Conservation (phyloP, 306 rosid species). For the Hippophae rhamnoides region DNA sequence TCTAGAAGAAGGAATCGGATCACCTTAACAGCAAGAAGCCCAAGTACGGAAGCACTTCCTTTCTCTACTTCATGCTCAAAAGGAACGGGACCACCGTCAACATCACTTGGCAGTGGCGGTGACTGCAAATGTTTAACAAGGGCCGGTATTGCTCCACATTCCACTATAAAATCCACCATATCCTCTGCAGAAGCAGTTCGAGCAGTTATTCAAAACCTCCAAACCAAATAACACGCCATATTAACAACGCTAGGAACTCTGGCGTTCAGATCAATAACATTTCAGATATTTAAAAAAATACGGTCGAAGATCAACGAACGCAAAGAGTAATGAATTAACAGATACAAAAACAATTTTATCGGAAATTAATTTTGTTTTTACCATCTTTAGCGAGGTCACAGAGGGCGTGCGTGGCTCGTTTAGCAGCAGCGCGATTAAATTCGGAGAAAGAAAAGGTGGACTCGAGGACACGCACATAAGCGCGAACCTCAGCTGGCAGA, state of each 20-base stretch:
- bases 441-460: slow-evolving; percentile 19
- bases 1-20: neutral
- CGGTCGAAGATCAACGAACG: neutral
- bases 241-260: neutral
- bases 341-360: too few relatives aligned
- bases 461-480: slow-evolving; percentile 18
- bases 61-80: slow-evolving; percentile 33
- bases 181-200: slow-evolving; percentile 29
- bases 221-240: neutral
- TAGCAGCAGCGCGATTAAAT: slow-evolving; percentile 23
- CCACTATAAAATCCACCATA: slow-evolving; percentile 20
- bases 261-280: neutral
- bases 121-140: slow-evolving; percentile 30
- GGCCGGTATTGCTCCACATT: slow-evolving; percentile 32
- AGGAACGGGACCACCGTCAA: neutral
- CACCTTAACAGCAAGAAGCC: slow-evolving; percentile 47
- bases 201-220: too few relatives aligned
- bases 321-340: neutral
- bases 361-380: neutral
- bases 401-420: slow-evolving; percentile 17
- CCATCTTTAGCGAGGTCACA: slow-evolving; percentile 34
- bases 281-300: neutral
- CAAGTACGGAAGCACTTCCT: slow-evolving; percentile 31
- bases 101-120: neutral
- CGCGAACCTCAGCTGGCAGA: slow-evolving; percentile 14